Evolutionary conservation across 2,329 filamentous ascomycete genomes (phyloP).

Genomic region (Albifimbria verrucaria): DNA sequence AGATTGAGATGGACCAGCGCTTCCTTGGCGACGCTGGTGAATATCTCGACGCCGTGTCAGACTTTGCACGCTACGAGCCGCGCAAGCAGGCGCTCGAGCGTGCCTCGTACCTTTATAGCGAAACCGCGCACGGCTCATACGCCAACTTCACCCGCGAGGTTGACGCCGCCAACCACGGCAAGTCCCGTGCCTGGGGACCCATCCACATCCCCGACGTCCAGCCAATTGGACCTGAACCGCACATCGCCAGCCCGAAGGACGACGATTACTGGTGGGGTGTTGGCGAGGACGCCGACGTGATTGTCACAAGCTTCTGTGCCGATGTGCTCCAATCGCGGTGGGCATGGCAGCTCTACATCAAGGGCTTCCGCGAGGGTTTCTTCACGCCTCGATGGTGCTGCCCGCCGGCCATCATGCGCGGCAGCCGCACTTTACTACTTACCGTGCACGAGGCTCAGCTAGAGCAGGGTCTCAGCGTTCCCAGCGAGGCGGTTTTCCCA

Average conservation of each 20-base stretch:
- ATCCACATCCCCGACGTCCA: conserved; percentile 21
- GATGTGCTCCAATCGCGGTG: conserved; percentile 22
- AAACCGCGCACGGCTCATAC: conserved; percentile 45
- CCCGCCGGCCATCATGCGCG: conserved; percentile 31
- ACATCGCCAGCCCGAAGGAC: conserved; percentile 17
- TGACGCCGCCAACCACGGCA: conserved; percentile 19
- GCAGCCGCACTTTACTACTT: conserved; percentile 26
- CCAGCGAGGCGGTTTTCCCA: conserved; percentile 32
- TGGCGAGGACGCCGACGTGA: conserved; percentile 29
- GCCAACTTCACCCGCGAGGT: conserved; percentile 32
- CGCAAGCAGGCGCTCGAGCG: conserved; percentile 58
- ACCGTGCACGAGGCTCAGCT: conserved; percentile 29
- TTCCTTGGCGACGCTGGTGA: conserved; percentile 27
- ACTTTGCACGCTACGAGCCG: conserved; percentile 49
- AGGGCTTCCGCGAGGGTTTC: conserved; percentile 19
- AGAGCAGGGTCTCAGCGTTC: conserved; percentile 23
- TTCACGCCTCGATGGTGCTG: conserved; percentile 29
- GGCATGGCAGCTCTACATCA: conserved; percentile 28
- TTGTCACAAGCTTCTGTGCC: conserved; percentile 26
- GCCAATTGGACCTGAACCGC: conserved; percentile 27
- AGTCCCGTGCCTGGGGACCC: conserved; percentile 27
- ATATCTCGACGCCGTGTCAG: conserved; percentile 22
- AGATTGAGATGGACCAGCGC: conserved; percentile 44
- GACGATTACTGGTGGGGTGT: conserved; percentile 27
- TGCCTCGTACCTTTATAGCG: conserved; percentile 53